These are phyloP conservation scores for Chaetomium olivaceum DNA, from an alignment of 2,329 filamentous ascomycete species.

Conservation along the genomic window DNA sequence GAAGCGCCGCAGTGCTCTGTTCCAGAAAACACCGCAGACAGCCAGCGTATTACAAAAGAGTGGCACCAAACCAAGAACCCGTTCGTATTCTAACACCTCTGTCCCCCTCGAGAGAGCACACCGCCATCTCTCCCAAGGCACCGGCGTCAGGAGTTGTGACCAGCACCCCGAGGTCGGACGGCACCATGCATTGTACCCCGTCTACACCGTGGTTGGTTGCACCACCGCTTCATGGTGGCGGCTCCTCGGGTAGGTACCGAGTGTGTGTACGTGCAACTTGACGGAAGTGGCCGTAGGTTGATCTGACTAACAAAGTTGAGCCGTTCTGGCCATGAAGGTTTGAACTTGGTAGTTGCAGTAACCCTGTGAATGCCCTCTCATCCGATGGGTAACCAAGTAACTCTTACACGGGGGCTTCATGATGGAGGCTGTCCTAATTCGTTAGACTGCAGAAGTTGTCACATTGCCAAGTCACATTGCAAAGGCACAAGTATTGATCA, in stretches of 20 bases:
- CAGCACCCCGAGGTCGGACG: not conserved
- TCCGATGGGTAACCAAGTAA: too few relatives aligned
- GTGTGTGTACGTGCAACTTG: not conserved
- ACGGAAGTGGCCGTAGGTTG: not conserved
- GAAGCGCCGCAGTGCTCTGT: not conserved
- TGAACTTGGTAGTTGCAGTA: not conserved
- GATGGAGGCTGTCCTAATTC: too few relatives aligned
- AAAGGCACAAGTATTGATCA: not conserved
- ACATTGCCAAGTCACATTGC: not conserved
- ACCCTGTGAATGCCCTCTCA: too few relatives aligned
- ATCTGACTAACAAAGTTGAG: not conserved
- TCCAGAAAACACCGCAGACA: not conserved
- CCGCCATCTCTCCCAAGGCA: not conserved
- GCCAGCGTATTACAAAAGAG: not conserved
- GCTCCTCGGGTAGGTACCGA: not conserved
- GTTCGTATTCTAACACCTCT: not conserved
- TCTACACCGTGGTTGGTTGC: not conserved
- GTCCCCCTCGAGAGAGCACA: not conserved
- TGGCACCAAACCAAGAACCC: not conserved
- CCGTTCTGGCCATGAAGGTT: not conserved
- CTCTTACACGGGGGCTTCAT: too few relatives aligned
- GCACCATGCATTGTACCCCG: not conserved
- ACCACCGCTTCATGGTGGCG: not conserved
- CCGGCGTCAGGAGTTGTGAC: not conserved
- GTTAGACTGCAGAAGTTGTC: not conserved